These are phyloP conservation scores for Pittosporum tobira DNA, from an alignment of 129 eudicot genomes.

Conservation along the genomic window DNA sequence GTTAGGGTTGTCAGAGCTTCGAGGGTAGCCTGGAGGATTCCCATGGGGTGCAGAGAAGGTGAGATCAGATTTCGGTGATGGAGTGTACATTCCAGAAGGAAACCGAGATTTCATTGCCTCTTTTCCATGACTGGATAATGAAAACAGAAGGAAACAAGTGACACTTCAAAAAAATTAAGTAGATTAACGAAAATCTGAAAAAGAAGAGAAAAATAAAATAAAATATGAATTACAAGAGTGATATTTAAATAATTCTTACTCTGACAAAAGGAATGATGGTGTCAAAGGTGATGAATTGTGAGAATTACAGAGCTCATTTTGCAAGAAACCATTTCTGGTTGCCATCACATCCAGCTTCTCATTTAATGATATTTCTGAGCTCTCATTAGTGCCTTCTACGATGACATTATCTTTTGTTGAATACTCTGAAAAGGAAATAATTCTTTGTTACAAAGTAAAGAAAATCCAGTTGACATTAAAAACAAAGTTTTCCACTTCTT, in stretches of 20 bases:
- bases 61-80: slow-evolving; percentile 35
- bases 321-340: slow-evolving; percentile 17
- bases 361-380: slow-evolving; percentile 16
- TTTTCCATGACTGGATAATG: slow-evolving; percentile 22
- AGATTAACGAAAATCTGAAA: no score
- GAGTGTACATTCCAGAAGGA: slow-evolving; percentile 24
- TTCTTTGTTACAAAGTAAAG: no score
- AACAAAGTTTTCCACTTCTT: neutral
- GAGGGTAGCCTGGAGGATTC: slow-evolving; percentile 26
- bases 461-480: no score
- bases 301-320: slow-evolving; percentile 27
- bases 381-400: slow-evolving; percentile 25
- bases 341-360: slow-evolving; percentile 25
- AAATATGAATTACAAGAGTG: neutral
- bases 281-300: slow-evolving; percentile 37
- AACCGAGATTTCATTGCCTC: slow-evolving; percentile 28
- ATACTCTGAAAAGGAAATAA: slow-evolving; percentile 21
- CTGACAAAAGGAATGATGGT: slow-evolving; percentile 34
- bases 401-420: slow-evolving; percentile 10
- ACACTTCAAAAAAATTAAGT: no score
- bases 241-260: slow-evolving; percentile 32
- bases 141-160: neutral
- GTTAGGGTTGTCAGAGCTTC: slow-evolving; percentile 13
- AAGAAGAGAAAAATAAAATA: no score
- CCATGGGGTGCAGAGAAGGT: slow-evolving; percentile 17